These are phyloP conservation scores for Lophiotrema nucula DNA, from an alignment of 495 filamentous ascomycete genomes.

Conservation along the genomic window DNA sequence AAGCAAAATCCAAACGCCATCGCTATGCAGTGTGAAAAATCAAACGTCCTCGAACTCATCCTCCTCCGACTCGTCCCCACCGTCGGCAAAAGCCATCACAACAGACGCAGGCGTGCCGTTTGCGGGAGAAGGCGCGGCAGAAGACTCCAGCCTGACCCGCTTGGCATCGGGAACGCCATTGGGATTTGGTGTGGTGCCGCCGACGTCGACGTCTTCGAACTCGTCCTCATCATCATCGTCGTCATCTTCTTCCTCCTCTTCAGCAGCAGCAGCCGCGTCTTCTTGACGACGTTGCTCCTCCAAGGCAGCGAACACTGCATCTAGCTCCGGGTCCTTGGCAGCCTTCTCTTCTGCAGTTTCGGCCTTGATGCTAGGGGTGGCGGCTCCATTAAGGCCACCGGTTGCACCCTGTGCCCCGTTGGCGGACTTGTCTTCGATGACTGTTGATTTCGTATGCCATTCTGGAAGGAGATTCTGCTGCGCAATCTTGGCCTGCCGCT, in stretches of 20 bases:
- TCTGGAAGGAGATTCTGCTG: conserved; percentile 82
- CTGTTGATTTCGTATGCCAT: conserved; percentile 88
- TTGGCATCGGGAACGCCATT: conserved; percentile 25
- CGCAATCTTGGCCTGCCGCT: conserved; percentile 70
- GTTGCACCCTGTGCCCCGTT: conserved; percentile 15
- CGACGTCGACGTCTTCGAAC: conserved; percentile 38
- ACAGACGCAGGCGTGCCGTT: conserved; percentile 9
- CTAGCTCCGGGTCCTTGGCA: conserved; percentile 47
- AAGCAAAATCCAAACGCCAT: conserved; percentile 16
- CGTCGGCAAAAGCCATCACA: conserved; percentile 9
- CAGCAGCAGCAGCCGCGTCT: conserved; percentile 38
- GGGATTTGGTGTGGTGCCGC: background rate
- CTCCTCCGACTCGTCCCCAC: conserved; percentile 30
- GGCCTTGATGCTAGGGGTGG: conserved; percentile 39
- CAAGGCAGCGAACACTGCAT: conserved; percentile 54
- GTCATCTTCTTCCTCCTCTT: conserved; percentile 41
- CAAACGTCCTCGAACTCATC: conserved; percentile 39
- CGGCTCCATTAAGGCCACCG: conserved; percentile 7
- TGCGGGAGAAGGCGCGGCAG: conserved; percentile 17
- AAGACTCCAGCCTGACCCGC: conserved; percentile 30
- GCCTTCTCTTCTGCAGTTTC: conserved; percentile 56
- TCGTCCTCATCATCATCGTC: conserved; percentile 37
- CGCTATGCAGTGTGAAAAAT: conserved; percentile 25
- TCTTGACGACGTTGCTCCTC: conserved; percentile 43
- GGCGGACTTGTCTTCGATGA: conserved; percentile 48